Evolutionary conservation across 2,329 filamentous ascomycete genomes (phyloP), one percentile per base, ranked within the genome.

Genomic region (Huntiella decipiens): DNA sequence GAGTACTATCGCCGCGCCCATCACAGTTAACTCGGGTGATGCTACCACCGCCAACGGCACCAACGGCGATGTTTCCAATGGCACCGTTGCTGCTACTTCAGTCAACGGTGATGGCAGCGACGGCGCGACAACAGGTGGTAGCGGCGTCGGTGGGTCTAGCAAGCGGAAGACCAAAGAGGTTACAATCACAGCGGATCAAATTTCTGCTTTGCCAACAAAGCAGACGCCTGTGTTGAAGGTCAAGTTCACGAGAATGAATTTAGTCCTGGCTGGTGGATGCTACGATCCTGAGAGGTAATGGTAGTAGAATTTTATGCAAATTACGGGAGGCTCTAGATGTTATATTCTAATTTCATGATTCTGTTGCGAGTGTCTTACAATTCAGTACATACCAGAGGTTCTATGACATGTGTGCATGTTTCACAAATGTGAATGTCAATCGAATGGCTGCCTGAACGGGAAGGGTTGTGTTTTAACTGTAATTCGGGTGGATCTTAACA

Each of bases 201-300:
- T 98, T 63, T 85, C 77, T 52, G 87, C 84, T 1, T 96, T 95
- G 58, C 79, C 85, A 1, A 96, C 91, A 3, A 98, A 98, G 72
- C 94, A 93, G 64, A 88, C 82, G 12, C 87, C 88, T 0, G 83
- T 96, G 8, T 83, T 92, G 62, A 91, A 88, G 63, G 87, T 93
- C 45, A 76, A 81, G 56, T 95, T 95, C 56, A 96, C 91, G 3
- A 71, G 85, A 50, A 95, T 94, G 84, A 98, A 98, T 59, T 62
- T 96, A 53, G 80, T 95, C 10, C 68, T 96, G 51, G 86, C 86
- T 16, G 85, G 82, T 40, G 85, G 87, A 17, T 78, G 73, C 55
- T 79, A 75, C 54, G 69, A 75, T 44, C 67, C 71, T 34, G 47
- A 49, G 33, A 28, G 39, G 31, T 49, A 33, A 40, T 4, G n/a